Evolutionary conservation across 192 early-diverging fungal genomes (phyloP), one percentile per base, ranked within the genome.

Genomic region (Dissophora ornata): DNA sequence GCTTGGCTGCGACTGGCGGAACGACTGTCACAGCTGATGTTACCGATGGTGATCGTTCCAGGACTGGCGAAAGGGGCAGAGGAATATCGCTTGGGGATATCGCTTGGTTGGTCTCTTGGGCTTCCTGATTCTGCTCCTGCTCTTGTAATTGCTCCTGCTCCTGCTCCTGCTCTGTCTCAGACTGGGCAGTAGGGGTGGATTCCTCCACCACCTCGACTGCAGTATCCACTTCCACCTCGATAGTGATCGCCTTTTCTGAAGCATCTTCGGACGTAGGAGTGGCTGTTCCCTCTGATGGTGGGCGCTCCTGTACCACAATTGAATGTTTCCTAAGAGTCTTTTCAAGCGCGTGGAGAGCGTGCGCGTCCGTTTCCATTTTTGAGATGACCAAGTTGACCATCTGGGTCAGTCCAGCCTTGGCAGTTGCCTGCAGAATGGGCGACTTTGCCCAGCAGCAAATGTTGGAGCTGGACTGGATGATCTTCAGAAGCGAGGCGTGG

Each of bases 401-500:
- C 58, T 82, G 81, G 16, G 81, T 82, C 25, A 82, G 67, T 62
- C 78, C 81, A 15, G 74, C 81, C 34, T 82, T 82, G 34, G 81
- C 81, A 36, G 81, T 82, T 9, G 81, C 81, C 60, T 79, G 81
- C 19, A 77, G 65, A 29, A 82, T 66, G 19, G 69, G 65, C 19
- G 62, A 69, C 24, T 79, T 82, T 42, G 81, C 71, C 62, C 67
- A 82, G 64, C 81, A 82, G 69, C 55, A 82, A 9, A 82, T 79
- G 26, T 82, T 82, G 61, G 77, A 82, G 45, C 74, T 69, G 25
- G 81, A 79, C 55, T 82, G 81, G 56, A 82, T 79, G 52, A 82
- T 74, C 45, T 82, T 82, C 15, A 82, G 41, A 21, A 82, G 78
- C 28, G 70, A 75, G 10, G 71, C 71, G 47, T 79, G 75, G 49